A percentile compares a stretch with the other conserved stretches of the same genome.
Evolutionary conservation across 805 yeast genomes (phyloP).

Genomic region (Yueomyces sinensis): DNA sequence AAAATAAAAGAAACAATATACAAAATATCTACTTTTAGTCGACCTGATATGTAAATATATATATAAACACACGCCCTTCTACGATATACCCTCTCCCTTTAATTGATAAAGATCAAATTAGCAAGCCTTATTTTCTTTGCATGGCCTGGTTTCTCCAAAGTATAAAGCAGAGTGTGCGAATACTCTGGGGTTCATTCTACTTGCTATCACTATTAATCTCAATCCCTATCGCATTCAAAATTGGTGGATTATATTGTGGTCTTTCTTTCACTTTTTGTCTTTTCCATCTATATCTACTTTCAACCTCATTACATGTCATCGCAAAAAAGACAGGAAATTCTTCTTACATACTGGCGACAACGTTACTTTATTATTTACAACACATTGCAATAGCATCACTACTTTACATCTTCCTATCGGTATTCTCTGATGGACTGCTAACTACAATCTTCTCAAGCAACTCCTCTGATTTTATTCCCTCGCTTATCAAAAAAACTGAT

Average conservation of each 20-base stretch:
- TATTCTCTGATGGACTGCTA: conserved; percentile 3
- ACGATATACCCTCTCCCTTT: too few species aligned
- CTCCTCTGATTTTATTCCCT: conserved; percentile 11
- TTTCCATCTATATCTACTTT: conserved; percentile 50
- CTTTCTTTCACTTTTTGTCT: conserved; percentile 69
- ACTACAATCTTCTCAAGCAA: conserved; percentile 10
- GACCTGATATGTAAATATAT: too few species aligned
- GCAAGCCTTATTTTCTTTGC: too few species aligned
- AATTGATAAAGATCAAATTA: too few species aligned
- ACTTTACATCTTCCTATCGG: conserved; percentile 40
- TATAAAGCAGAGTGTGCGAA: conserved; percentile 15
- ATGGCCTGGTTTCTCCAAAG: conserved; percentile 8
- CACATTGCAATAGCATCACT: conserved; percentile 74
- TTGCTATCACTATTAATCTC: conserved; percentile 60
- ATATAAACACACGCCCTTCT: too few species aligned
- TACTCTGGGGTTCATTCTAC: conserved; percentile 43
- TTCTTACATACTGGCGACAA: conserved; percentile 18
- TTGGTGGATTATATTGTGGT: conserved; percentile 87
- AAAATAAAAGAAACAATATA: too few species aligned
- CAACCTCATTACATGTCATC: conserved; percentile 60
- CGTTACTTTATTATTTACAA: conserved; percentile 59
- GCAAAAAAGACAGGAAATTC: conserved; percentile 16
- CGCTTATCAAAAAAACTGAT: conserved; percentile 9
- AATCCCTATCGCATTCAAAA: conserved; percentile 85
- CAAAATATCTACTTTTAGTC: too few species aligned